Evolutionary conservation across 192 early-diverging fungal genomes (phyloP), one percentile per base, ranked within the genome.

Genomic region (Coemansia sp.): DNA sequence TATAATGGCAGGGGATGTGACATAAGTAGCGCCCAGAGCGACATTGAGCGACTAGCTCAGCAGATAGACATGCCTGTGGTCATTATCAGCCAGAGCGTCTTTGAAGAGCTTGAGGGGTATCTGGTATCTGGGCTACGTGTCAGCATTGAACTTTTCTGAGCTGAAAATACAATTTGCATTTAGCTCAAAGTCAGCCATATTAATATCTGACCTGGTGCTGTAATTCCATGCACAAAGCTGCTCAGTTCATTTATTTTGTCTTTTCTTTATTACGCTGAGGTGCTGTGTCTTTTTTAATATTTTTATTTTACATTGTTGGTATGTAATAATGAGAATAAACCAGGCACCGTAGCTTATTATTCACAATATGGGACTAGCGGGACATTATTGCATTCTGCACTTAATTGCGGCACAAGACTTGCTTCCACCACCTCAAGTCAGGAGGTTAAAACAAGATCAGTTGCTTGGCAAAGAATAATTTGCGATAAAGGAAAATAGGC

Each of bases 51-150:
- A n/a, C 52, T 53, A 9, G 21, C 52, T 53, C 56, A 32, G 56
- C 57, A 59, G 39, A 38, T 59, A 59, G 37, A 41, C 57, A 76
- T 81, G 71, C 79, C 79, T 5, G 79, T 81, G 5, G 74, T 81
- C 12, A 60, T 73, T 56, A 74, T 81, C 23, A 67, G 61, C 65
- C 61, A 50, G 23, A 43, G 32, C 12, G 71, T 69, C 15, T 61
- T 81, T 57, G 61, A 56, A 19, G 74, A 76, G 68, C 60, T 81
- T 41, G 74, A 81, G 57, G 50, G 57, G n/a, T 71, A 76, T 63
- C 59, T 81, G 50, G 59, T 42, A 6, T 65, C 68, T 12, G 79
- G 79, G 16, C 61, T 65, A 4, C 60, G 53, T 60, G 70, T 81
- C 56, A 60, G 64, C 3, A 61, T 76, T 19, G 70, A 76, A 56